Evolutionary conservation across 495 filamentous ascomycete species (phyloP).

Genomic region (Aspergillus haitiensis): DNA sequence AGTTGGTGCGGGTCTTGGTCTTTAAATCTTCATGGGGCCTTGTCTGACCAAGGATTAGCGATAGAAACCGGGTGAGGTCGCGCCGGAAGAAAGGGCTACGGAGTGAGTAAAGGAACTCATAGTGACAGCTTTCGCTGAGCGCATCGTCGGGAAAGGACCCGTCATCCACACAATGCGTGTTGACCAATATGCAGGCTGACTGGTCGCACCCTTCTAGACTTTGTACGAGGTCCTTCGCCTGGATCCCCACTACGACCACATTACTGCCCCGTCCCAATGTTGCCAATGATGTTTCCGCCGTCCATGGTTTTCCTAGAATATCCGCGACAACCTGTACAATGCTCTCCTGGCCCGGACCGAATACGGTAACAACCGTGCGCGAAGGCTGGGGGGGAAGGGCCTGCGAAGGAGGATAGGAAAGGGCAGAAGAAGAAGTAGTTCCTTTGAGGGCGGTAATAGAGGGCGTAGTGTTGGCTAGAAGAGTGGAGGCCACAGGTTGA

Average conservation of each 20-base stretch:
- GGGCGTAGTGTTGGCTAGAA: slow-evolving; percentile 29
- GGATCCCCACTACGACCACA: slow-evolving; percentile 59
- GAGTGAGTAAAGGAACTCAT: slow-evolving; percentile 79
- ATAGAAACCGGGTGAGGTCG: slow-evolving; percentile 73
- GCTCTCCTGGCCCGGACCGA: slow-evolving; percentile 58
- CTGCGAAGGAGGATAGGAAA: slow-evolving; percentile 17
- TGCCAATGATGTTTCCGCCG: slow-evolving; percentile 52
- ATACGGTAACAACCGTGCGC: slow-evolving; percentile 57
- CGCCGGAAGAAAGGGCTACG: slow-evolving; percentile 66
- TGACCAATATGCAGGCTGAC: slow-evolving; percentile 59
- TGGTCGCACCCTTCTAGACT: slow-evolving; percentile 51
- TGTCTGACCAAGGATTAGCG: slow-evolving; percentile 73
- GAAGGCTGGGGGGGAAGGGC: slow-evolving; percentile 22
- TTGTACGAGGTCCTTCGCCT: slow-evolving; percentile 50
- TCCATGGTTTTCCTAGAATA: slow-evolving; percentile 65
- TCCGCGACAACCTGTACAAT: slow-evolving; percentile 69
- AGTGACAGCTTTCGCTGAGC: slow-evolving; percentile 67
- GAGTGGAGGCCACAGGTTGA: slow-evolving; percentile 41
- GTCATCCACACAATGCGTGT: slow-evolving; percentile 70
- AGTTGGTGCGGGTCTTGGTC: slow-evolving; percentile 72
- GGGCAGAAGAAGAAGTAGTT: slow-evolving; percentile 7
- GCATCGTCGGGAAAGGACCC: slow-evolving; percentile 64
- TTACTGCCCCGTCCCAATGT: slow-evolving; percentile 50
- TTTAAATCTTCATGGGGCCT: slow-evolving; percentile 71
- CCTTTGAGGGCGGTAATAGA: slow-evolving; percentile 18